These are phyloP conservation scores for Strobilomyces echinocephalus DNA, from an alignment of 768 basidiomycete genomes.

Conservation along the genomic window DNA sequence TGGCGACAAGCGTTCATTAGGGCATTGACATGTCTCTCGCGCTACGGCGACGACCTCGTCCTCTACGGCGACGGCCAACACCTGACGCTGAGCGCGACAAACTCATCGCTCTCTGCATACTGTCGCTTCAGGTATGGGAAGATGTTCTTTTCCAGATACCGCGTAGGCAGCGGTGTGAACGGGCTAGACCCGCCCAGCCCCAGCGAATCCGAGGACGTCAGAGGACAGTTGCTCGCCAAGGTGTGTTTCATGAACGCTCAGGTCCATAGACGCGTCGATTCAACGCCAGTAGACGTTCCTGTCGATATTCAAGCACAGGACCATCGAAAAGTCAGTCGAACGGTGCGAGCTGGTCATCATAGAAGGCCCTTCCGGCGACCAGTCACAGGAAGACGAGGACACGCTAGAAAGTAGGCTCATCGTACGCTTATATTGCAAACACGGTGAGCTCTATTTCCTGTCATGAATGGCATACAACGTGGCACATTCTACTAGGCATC, in stretches of 20 bases:
- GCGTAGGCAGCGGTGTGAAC: slow-evolving; percentile 30
- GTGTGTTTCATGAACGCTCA: slow-evolving; percentile 31
- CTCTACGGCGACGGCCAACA: slow-evolving; percentile 59
- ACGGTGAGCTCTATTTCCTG: slow-evolving; percentile 44
- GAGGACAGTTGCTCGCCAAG: slow-evolving; percentile 68
- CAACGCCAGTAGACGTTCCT: slow-evolving; percentile 50
- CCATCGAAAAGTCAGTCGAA: slow-evolving; percentile 73
- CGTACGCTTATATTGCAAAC: slow-evolving; percentile 75
- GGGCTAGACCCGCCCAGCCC: slow-evolving; percentile 13
- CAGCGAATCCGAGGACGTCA: slow-evolving; percentile 42
- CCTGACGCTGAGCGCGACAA: slow-evolving; percentile 67
- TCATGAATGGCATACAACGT: slow-evolving; percentile 1
- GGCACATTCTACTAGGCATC: slow-evolving; percentile 47
- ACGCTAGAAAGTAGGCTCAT: slow-evolving; percentile 67
- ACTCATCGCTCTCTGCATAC: slow-evolving; percentile 78
- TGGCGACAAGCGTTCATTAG: slow-evolving; percentile 63
- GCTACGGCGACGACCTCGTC: slow-evolving; percentile 77
- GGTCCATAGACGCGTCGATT: not conserved
- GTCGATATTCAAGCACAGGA: slow-evolving; percentile 68
- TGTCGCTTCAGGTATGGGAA: slow-evolving; percentile 69
- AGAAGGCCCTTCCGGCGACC: slow-evolving; percentile 42
- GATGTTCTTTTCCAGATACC: slow-evolving; percentile 69
- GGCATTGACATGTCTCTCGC: slow-evolving; percentile 70
- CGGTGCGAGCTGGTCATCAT: slow-evolving; percentile 69
- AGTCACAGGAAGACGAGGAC: slow-evolving; percentile 41